A percentile compares a stretch with the other conserved stretches of the same genome.
These are phyloP conservation scores for Salvia rosmarinus DNA, from an alignment of 257 asterid species.

Conservation along the genomic window DNA sequence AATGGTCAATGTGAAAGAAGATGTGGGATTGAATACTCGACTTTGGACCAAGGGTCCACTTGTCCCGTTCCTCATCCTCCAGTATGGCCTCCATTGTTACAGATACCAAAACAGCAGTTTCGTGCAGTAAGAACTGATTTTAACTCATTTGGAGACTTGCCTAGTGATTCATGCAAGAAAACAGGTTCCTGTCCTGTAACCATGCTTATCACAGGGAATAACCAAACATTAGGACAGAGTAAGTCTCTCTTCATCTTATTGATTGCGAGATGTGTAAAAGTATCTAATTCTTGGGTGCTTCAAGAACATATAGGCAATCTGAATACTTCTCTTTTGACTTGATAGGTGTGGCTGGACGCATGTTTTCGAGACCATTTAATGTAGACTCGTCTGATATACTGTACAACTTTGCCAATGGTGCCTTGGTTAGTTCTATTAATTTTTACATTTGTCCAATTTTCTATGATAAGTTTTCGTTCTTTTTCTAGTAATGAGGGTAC, in stretches of 20 bases:
- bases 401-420: slow-evolving; percentile 60
- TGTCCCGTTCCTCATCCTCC: slow-evolving; percentile 86
- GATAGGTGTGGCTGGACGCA: slow-evolving; percentile 68
- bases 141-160: slow-evolving; percentile 57
- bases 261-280: background rate
- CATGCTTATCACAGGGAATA: slow-evolving; percentile 76
- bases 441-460: slow-evolving; percentile 26
- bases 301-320: slow-evolving; percentile 15
- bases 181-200: slow-evolving; percentile 86
- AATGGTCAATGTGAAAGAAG: slow-evolving; percentile 73
- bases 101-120: slow-evolving; percentile 62
- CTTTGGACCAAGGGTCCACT: slow-evolving; percentile 56
- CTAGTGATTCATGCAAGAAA: slow-evolving; percentile 71
- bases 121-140: slow-evolving; percentile 77
- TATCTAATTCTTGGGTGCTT: slow-evolving; percentile 11
- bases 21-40: slow-evolving; percentile 90
- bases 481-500: slow-evolving; percentile 7
- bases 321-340: slow-evolving; percentile 31
- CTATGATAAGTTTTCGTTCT: background rate
- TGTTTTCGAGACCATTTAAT: slow-evolving; percentile 53
- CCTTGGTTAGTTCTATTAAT: slow-evolving; percentile 63
- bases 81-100: slow-evolving; percentile 85
- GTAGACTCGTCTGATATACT: slow-evolving; percentile 59
- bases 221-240: slow-evolving; percentile 80
- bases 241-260: slow-evolving; percentile 37